Percentiles rank a stretch among this genome's conserved stretches.
Evolutionary conservation across 768 basidiomycete species (phyloP).

Genomic region (Chlorophyllum brunneum): DNA sequence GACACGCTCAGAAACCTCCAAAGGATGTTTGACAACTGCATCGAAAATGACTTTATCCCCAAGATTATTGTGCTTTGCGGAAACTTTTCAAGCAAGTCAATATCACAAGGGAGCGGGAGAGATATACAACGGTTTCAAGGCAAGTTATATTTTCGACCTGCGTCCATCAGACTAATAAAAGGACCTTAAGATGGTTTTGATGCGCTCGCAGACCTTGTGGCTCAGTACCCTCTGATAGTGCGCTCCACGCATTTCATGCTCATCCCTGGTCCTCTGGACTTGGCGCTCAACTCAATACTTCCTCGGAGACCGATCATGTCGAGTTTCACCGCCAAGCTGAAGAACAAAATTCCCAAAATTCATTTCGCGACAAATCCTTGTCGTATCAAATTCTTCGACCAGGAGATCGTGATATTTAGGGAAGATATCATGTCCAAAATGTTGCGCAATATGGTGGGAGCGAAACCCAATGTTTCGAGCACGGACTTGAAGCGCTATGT

Average conservation of each 20-base stretch:
- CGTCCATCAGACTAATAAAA: not conserved
- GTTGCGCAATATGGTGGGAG: slow-evolving; percentile 86
- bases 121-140: slow-evolving; percentile 87
- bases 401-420: slow-evolving; percentile 91
- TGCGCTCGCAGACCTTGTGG: slow-evolving; percentile 78
- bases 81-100: slow-evolving; percentile 85
- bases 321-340: slow-evolving; percentile 66
- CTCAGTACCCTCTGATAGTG: slow-evolving; percentile 73
- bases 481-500: slow-evolving; percentile 89
- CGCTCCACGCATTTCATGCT: slow-evolving; percentile 86
- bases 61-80: slow-evolving; percentile 91
- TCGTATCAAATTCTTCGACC: slow-evolving; percentile 90
- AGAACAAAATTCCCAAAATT: slow-evolving; percentile 69
- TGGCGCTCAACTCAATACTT: slow-evolving; percentile 74
- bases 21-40: slow-evolving; percentile 86
- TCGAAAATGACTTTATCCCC: slow-evolving; percentile 84
- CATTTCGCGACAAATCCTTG: slow-evolving; percentile 91
- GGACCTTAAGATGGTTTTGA: slow-evolving; percentile 90
- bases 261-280: slow-evolving; percentile 91
- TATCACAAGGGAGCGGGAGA: slow-evolving; percentile 71
- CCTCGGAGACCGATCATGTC: slow-evolving; percentile 82
- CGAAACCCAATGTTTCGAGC: slow-evolving; percentile 75
- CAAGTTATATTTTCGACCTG: slow-evolving; percentile 21
- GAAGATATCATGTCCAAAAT: slow-evolving; percentile 93
- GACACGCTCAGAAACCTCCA: slow-evolving; percentile 75